Evolutionary conservation across 169 alveolate species (phyloP), one percentile per base, ranked within the genome.

Genomic region (Plasmodium gaboni): DNA sequence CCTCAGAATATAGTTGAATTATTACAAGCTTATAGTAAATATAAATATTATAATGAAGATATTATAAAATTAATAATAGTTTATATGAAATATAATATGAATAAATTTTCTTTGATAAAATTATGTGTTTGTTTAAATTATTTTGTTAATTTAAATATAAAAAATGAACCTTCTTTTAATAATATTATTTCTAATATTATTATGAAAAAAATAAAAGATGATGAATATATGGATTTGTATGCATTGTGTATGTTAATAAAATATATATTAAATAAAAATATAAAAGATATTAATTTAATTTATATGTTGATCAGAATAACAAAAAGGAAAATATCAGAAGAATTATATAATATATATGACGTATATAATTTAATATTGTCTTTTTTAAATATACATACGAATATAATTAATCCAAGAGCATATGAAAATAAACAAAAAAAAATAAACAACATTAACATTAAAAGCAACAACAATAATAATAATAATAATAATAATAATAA

Each of bases 131-230:
- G 65, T 9, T 38, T 67, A 50, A 83, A 83, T 68, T 83, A 83
- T 68, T 67, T 83, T 13, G 12, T 83, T 5, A 83, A 83, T 83
- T 68, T 83, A 42, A 83, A 83, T 2, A 6, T 83, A 68, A 68
- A 83, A 83, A 71, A 60, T 17, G 63, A 83, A 13, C 28, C 28
- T 26, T 68, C 10, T 15, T 83, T 83, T 67, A 44, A 44, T 67
- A 53, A 53, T 57, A 46, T 68, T 12, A 26, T 83, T 17, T 48
- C 24, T 1, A 83, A 83, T 55, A 26, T 73, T 19, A 2, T 83
- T 1, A 57, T 83, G 38, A 67, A 83, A 60, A 83, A 83, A 13
- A 42, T 83, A 42, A 83, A 68, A 57, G 67, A 83, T 83, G 70
- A 83, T 17, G 74, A 83, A 32, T 32, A 68, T 67, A 22, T 83